Base-by-base conservation (phyloP, 345 rosid genomes). In the Eucalyptus camaldulensis region DNA sequence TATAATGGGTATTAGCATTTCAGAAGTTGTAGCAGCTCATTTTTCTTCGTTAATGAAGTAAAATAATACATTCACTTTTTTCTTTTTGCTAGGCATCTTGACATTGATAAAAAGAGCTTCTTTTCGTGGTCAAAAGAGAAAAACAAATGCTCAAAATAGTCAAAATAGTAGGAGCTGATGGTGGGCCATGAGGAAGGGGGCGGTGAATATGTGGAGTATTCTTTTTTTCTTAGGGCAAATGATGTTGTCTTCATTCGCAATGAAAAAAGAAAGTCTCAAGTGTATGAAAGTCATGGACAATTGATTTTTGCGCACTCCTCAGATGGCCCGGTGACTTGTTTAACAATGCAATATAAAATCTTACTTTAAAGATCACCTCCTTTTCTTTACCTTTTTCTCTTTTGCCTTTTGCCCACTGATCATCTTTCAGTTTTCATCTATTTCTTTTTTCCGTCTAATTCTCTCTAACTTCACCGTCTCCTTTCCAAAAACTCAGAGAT, bases 201-300 rank as follows among this genome's bases (percentile, higher is more conserved):
- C 69, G 56, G 54, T 53, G 67, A 53, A 43, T 86, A 33, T 86
- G 88, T 24, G 90, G 88, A 62, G 90, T 80, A 65, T 40, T 86
- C 47, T 50, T 87, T 87, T 49, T 90, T 90, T 94, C 90, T 89
- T 65, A 51, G 29, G 88, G 86, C 90, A 87, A 87, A 94, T 94
- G 92, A 94, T 94, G 94, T 33, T 92, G 95, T 93, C 95, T 89
- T 89, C 92, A 33, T 88, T 80, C 91, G 43, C 85, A 76, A 76
- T 76, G 85, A 40, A 40, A 65, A 37, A 76, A 40, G 45, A 11
- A 76, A 43, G 85, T 76, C 85, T 76, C 85, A 12, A 40, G 85
- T 22, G 85, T 21, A 76, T 76, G 85, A 85, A 88, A 90, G 72
- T 87, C 87, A 6, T 69, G 85, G 85, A 76, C 85, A 76, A 21